phyloP scores from a whole-genome alignment of 1,284 basidiomycete species.

The Pseudozyma pruni region DNA sequence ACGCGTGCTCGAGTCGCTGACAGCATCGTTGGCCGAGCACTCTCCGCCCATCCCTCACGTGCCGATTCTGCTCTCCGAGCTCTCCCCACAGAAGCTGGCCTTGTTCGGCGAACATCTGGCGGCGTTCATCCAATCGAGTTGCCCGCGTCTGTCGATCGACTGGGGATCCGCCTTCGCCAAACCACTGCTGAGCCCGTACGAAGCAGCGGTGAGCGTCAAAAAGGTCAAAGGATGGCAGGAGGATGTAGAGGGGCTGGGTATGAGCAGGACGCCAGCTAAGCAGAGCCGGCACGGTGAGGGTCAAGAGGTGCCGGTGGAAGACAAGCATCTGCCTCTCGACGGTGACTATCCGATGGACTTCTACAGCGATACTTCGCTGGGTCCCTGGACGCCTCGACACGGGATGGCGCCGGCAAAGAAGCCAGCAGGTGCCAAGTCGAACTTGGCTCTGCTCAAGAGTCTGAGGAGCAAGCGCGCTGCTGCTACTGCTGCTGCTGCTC shows the following conservation, averaged over 20 bases:
- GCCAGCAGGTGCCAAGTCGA: slow-evolving; percentile 38
- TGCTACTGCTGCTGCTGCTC: slow-evolving; percentile 7
- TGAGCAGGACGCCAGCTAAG: slow-evolving; percentile 66
- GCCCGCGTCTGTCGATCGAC: slow-evolving; percentile 94
- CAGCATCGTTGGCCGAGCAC: slow-evolving; percentile 34
- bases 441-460: slow-evolving; percentile 54
- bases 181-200: slow-evolving; percentile 92
- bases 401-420: slow-evolving; percentile 60
- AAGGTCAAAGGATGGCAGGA: slow-evolving; percentile 75
- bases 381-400: slow-evolving; percentile 69
- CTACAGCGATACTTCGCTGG: slow-evolving; percentile 79
- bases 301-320: slow-evolving; percentile 12
- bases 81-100: slow-evolving; percentile 90
- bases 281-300: slow-evolving; percentile 7
- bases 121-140: slow-evolving; percentile 93
- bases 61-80: slow-evolving; percentile 91
- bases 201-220: slow-evolving; percentile 87
- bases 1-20: slow-evolving; percentile 77
- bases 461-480: slow-evolving; percentile 24
- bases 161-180: slow-evolving; percentile 86
- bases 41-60: slow-evolving; percentile 74
- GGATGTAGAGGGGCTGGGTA: slow-evolving; percentile 56
- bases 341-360: slow-evolving; percentile 93
- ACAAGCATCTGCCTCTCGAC: slow-evolving; percentile 63
- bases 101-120: slow-evolving; percentile 81